These are phyloP conservation scores for Komagataella pseudopastoris DNA, from an alignment of 805 yeast genomes.

Conservation along the genomic window DNA sequence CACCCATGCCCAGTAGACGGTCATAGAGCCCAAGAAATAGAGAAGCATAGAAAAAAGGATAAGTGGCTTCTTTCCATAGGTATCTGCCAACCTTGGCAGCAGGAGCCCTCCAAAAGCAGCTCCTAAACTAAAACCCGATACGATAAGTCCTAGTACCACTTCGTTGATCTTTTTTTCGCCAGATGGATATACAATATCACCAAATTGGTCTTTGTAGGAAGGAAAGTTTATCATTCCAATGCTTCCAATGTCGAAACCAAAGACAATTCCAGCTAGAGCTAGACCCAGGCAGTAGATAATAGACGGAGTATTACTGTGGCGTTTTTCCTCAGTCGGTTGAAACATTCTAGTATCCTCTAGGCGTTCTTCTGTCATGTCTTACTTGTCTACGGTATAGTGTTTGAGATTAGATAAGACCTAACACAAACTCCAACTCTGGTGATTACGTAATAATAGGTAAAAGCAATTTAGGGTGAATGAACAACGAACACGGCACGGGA, in stretches of 20 bases:
- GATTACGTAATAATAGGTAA: background rate
- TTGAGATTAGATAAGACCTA: background rate
- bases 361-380: background rate
- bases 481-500: background rate
- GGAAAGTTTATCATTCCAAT: slow-evolving; percentile 4
- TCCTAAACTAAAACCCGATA: slow-evolving; percentile 17
- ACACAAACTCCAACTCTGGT: background rate
- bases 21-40: slow-evolving; percentile 10
- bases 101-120: slow-evolving; percentile 19
- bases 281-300: slow-evolving; percentile 11
- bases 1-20: slow-evolving; percentile 3
- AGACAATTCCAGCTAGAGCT: slow-evolving; percentile 18
- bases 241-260: slow-evolving; percentile 23
- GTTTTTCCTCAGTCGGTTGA: background rate
- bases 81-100: slow-evolving; percentile 8
- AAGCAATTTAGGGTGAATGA: no score
- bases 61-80: slow-evolving; percentile 12
- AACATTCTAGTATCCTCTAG: background rate
- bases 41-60: slow-evolving; percentile 10
- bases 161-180: slow-evolving; percentile 6
- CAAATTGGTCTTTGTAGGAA: slow-evolving; percentile 10
- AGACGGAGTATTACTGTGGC: background rate
- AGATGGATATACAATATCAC: slow-evolving; percentile 7
- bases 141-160: slow-evolving; percentile 15
- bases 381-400: background rate